Evolutionary conservation across 2,329 filamentous ascomycete species (phyloP), one percentile per base, ranked within the genome.

Genomic region (Aspergillus sergii): DNA sequence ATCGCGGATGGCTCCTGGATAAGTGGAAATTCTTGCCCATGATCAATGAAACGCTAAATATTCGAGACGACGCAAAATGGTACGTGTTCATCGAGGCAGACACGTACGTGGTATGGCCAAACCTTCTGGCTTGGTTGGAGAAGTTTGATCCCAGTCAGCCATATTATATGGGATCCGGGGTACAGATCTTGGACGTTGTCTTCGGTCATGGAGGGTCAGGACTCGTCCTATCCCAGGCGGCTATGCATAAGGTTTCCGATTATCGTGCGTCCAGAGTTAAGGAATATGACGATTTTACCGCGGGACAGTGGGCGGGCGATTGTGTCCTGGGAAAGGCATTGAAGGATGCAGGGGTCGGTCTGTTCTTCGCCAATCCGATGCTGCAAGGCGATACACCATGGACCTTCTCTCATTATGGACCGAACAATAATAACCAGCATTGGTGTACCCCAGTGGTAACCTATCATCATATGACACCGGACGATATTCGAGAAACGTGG

Each of bases 11-110:
- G 51, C 14, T 39, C 0, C 12, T 55, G 34, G 86, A 88, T 77
- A 88, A 87, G 75, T 88, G 86, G 77, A 88, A 88, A 74, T 87
- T 86, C 68, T 75, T 87, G 48, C 85, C 87, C 67, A 87, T 88
- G 68, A 82, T 85, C 19, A 81, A 61, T n/a, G 55, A 60, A 9
- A 56, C 58, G 1, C 54, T 51, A 7, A 21, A 30, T 4, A 36
- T 48, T 32, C 56, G 57, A 34, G 55, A 58, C 3, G 54, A 60
- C 30, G 58, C 62, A 1, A 83, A 87, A 68, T 88, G 86, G 86
- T 88, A 86, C 68, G 71, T 88, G 14, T 88, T 85, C 62, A 80
- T 87, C 66, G 85, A 88, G 59, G 83, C 85, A 58, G 85, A 87
- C 70, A 85, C 84, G 9, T 88, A 87, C 66, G 79, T 87, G 10